phyloP scores from a whole-genome alignment of 139 green algal genomes.

The Auxenochlorella protothecoides region DNA sequence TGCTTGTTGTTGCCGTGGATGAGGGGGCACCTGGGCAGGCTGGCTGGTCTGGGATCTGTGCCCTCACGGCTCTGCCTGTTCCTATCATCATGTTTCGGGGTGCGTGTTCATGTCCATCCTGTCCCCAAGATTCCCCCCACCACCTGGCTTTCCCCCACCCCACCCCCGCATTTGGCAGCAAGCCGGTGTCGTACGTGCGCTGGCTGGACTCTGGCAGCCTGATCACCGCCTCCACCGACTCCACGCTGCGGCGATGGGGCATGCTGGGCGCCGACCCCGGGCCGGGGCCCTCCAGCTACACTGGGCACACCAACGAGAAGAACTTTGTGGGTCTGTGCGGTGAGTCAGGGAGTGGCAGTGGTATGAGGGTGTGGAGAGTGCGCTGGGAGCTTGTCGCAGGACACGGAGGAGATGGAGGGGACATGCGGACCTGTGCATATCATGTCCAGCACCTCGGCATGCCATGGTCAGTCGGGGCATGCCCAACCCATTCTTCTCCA shows the following conservation, averaged over 20 bases:
- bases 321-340: conserved; percentile 90
- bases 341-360: background rate
- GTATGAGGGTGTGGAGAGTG: background rate
- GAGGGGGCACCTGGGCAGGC: background rate
- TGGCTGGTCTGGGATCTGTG: background rate
- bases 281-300: conserved; percentile 27
- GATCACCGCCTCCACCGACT: conserved; percentile 82
- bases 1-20: too few species aligned
- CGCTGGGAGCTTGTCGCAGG: too few species aligned
- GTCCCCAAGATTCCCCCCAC: background rate
- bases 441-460: too few species aligned
- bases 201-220: conserved; percentile 55
- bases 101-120: background rate
- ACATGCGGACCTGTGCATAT: too few species aligned
- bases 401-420: too few species aligned
- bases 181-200: conserved; percentile 88
- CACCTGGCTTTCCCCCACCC: conserved; percentile 3
- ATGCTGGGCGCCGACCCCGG: background rate
- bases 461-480: too few species aligned
- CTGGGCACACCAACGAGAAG: conserved; percentile 81
- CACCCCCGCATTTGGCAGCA: conserved; percentile 27
- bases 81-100: background rate
- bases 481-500: too few species aligned
- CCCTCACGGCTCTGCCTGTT: too few species aligned
- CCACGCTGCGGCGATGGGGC: conserved; percentile 63